These are phyloP conservation scores for Coix lacrymajobi DNA, from an alignment of 176 grass and related monocot genomes.

Conservation along the genomic window DNA sequence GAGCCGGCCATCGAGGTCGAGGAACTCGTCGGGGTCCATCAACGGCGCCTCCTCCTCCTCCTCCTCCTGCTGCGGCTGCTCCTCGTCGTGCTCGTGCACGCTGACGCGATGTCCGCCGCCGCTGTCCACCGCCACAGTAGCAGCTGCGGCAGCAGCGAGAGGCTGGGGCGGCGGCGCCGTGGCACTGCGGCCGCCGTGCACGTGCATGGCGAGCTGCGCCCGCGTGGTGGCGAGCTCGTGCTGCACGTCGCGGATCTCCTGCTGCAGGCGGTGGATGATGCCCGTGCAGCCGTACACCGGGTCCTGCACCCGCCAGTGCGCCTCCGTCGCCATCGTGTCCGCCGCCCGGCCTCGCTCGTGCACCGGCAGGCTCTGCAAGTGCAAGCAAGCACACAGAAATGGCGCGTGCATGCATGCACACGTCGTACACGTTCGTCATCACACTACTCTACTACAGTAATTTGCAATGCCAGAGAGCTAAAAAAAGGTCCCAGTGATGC, in stretches of 20 bases:
- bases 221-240: constrained; percentile 41
- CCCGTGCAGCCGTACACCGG: constrained; percentile 69
- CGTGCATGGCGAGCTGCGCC: constrained; percentile 35
- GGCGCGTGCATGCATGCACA: not conserved
- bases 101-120: not conserved
- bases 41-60: not conserved
- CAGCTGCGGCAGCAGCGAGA: not conserved
- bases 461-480: no score
- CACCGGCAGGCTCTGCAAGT: constrained; percentile 30
- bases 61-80: no score
- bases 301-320: constrained; percentile 55
- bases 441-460: no score
- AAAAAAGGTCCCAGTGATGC: not conserved
- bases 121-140: not conserved
- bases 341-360: constrained; percentile 41
- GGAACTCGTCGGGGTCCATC: constrained; percentile 27
- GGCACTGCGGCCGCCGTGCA: not conserved
- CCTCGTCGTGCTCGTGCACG: not conserved
- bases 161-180: no score
- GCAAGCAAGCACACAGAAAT: not conserved
- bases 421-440: not conserved
- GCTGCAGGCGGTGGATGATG: constrained; percentile 43
- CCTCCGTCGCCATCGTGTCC: constrained; percentile 53
- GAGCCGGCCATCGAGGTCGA: constrained; percentile 15
- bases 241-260: constrained; percentile 44